These are phyloP conservation scores for Cruciata laevipes DNA, from an alignment of 257 asterid genomes.

Conservation along the genomic window DNA sequence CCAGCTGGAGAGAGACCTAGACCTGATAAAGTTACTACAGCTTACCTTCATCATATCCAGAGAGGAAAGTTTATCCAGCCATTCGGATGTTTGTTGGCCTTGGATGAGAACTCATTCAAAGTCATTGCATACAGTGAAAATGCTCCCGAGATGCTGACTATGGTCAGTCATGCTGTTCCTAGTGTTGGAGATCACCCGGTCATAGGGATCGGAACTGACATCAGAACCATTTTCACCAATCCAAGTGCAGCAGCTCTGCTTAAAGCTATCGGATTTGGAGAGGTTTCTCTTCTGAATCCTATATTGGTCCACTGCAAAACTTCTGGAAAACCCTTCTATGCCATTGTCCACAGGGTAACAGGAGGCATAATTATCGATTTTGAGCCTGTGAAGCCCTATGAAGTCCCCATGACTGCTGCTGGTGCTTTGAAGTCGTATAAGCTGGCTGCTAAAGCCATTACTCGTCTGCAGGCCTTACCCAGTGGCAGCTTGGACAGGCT, in stretches of 20 bases:
- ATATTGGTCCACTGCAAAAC: constrained; percentile 85
- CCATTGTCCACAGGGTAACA: constrained; percentile 85
- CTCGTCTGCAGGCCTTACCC: constrained; percentile 81
- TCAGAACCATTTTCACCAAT: constrained; percentile 59
- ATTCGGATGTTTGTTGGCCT: constrained; percentile 77
- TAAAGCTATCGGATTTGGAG: constrained; percentile 83
- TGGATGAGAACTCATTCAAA: constrained; percentile 67
- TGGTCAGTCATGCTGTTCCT: constrained; percentile 82
- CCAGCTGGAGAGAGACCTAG: constrained; percentile 33
- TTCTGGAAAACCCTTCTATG: constrained; percentile 93
- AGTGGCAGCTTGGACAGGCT: constrained; percentile 81
- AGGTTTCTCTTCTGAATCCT: constrained; percentile 82
- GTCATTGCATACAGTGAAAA: constrained; percentile 81
- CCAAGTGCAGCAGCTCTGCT: constrained; percentile 80
- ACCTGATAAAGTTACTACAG: constrained; percentile 57
- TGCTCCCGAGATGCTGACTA: constrained; percentile 84
- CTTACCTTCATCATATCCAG: constrained; percentile 85
- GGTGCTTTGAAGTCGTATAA: constrained; percentile 94
- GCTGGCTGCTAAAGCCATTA: constrained; percentile 90
- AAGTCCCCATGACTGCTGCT: constrained; percentile 97
- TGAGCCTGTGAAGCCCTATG: constrained; percentile 96
- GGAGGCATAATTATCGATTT: constrained; percentile 80
- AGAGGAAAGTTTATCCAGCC: constrained; percentile 73
- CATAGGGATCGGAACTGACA: constrained; percentile 68
- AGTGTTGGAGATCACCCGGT: constrained; percentile 71